phyloP scores from a whole-genome alignment of 805 yeast genomes.

The Teunomyces cretensis region DNA sequence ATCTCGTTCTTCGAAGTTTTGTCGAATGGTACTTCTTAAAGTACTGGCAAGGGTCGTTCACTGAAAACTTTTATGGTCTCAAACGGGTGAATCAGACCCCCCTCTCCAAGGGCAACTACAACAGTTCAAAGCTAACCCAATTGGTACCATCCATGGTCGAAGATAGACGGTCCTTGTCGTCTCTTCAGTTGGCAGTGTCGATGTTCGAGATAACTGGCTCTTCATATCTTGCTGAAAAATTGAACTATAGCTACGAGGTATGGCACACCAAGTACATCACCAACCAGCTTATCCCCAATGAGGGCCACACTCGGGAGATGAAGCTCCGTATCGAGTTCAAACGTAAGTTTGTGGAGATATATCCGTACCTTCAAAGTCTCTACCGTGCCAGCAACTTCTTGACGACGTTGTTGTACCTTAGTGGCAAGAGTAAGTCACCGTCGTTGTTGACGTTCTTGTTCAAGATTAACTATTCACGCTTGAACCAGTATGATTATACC shows the following conservation, averaged over 20 bases:
- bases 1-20: slow-evolving; percentile 55
- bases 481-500: slow-evolving; percentile 51
- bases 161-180: slow-evolving; percentile 50
- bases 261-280: slow-evolving; percentile 60
- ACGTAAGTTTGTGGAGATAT: slow-evolving; percentile 52
- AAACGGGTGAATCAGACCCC: slow-evolving; percentile 55
- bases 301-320: slow-evolving; percentile 21
- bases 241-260: slow-evolving; percentile 61
- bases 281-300: slow-evolving; percentile 35
- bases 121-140: slow-evolving; percentile 33
- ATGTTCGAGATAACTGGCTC: slow-evolving; percentile 61
- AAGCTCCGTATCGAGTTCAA: slow-evolving; percentile 27
- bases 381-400: slow-evolving; percentile 51
- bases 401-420: slow-evolving; percentile 62
- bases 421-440: slow-evolving; percentile 66
- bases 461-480: slow-evolving; percentile 63
- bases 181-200: slow-evolving; percentile 52
- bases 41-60: slow-evolving; percentile 80
- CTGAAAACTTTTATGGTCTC: slow-evolving; percentile 90
- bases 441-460: slow-evolving; percentile 60
- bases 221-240: slow-evolving; percentile 69
- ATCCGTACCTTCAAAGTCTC: slow-evolving; percentile 56
- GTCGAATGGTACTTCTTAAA: slow-evolving; percentile 71
- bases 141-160: slow-evolving; percentile 46
- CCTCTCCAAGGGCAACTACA: slow-evolving; percentile 27